Base-by-base conservation (phyloP, 1,284 basidiomycete species). In the Apiotrichum sp. region DNA sequence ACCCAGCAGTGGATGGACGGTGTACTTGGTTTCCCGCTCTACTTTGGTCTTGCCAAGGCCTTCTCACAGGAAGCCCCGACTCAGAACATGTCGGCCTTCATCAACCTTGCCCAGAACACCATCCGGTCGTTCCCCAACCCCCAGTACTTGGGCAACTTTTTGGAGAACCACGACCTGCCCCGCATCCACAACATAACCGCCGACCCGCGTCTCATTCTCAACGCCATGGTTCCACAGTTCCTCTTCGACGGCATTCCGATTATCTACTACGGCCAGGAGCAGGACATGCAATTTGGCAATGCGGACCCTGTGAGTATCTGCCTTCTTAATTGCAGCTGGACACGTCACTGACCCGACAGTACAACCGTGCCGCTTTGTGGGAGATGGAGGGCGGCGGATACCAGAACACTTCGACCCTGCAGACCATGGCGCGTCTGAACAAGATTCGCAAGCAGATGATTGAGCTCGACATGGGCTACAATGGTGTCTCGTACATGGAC, bases 151-250 rank as follows among this genome's bases (percentile, higher is more conserved):
- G 88, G 87, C 3, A 89, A 88, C 65, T 91, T 92, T 75, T 74
- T 92, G 36, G 88, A 90, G 74, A 90, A 90, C 74, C 88, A 90
- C 64, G 88, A 90, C 69, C 62, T 87, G 22, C 83, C 87, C 3
- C 81, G 88, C 47, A 89, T 86, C 83, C 79, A 82, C 55, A 86
- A 84, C 73, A 65, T 78, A 81, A 66, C 67, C 29, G 69, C 66
- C 52, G 66, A 74, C 57, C 62, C 64, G 13, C 59, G 66, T 59
- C 53, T 71, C 31, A 65, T 64, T 4, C 72, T 84, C 66, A 86
- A 85, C 68, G 85, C 85, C 22, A 82, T 87, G 81, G 78, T 82
- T 3, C 80, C 82, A 48, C 83, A 78, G 55, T 86, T 86, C 71
- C 80, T 87, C 76, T 81, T 81, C 57, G 84, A 83, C 55, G 84